Conservation (phyloP, 73 alveolate species). For the Symbiodinium pilosum region DNA sequence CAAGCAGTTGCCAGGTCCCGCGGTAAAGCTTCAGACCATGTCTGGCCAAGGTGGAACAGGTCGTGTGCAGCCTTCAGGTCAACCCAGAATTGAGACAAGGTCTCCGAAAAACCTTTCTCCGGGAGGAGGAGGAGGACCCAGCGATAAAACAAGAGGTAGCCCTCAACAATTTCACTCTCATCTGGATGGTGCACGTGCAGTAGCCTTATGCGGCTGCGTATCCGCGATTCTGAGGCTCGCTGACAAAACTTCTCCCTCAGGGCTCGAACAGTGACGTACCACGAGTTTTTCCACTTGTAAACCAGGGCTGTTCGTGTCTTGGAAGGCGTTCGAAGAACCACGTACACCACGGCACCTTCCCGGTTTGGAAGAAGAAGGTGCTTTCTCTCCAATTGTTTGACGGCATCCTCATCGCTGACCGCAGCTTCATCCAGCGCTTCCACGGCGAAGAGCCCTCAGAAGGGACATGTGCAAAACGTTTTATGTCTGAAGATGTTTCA, state of each 20-base stretch:
- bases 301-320: slow-evolving; percentile 58
- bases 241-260: slow-evolving; percentile 75
- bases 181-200: slow-evolving; percentile 87
- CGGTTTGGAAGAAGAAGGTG: slow-evolving; percentile 59
- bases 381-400: slow-evolving; percentile 16
- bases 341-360: slow-evolving; percentile 81
- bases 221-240: slow-evolving; percentile 75
- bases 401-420: slow-evolving; percentile 2
- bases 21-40: neutral
- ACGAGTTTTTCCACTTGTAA: slow-evolving; percentile 86
- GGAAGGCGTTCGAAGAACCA: slow-evolving; percentile 25
- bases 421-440: slow-evolving; percentile 31
- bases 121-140: slow-evolving; percentile 56
- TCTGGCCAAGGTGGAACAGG: slow-evolving; percentile 20
- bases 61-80: slow-evolving; percentile 75
- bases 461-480: no score
- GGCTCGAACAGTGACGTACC: slow-evolving; percentile 92
- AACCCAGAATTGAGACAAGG: slow-evolving; percentile 35
- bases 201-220: slow-evolving; percentile 48
- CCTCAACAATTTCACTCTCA: slow-evolving; percentile 38
- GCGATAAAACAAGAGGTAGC: slow-evolving; percentile 50
- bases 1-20: neutral
- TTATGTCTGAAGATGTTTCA: no score
- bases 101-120: slow-evolving; percentile 6
- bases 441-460: slow-evolving; percentile 40